Percentiles rank a stretch among this genome's conserved stretches.
These are phyloP conservation scores for Laguncularia racemosa DNA, from an alignment of 345 rosid species.

Conservation along the genomic window DNA sequence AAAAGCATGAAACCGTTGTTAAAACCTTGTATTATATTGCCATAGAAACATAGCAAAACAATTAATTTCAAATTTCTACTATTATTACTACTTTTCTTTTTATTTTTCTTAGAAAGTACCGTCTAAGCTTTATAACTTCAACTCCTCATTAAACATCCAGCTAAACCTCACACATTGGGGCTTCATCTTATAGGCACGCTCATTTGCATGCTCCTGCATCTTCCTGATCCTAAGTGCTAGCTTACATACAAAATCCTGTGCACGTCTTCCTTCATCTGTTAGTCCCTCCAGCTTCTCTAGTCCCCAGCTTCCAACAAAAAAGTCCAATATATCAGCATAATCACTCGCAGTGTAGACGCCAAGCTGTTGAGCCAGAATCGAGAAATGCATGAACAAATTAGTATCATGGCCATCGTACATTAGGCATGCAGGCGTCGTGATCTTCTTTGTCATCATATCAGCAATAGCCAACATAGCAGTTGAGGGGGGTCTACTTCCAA, in stretches of 20 bases:
- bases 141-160: constrained; percentile 56
- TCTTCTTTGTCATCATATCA: constrained; percentile 59
- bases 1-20: too few relatives aligned
- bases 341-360: constrained; percentile 64
- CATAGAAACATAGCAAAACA: too few relatives aligned
- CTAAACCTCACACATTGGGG: constrained; percentile 36
- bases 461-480: constrained; percentile 37
- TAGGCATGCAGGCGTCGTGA: constrained; percentile 69
- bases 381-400: constrained; percentile 46
- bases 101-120: too few relatives aligned
- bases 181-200: constrained; percentile 41
- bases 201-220: constrained; percentile 55
- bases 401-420: constrained; percentile 62
- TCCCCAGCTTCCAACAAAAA: constrained; percentile 50
- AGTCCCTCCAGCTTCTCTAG: constrained; percentile 55
- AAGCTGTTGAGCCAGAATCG: constrained; percentile 55
- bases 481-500: constrained; percentile 52
- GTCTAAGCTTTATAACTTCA: constrained; percentile 8
- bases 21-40: too few relatives aligned
- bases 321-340: constrained; percentile 65
- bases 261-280: constrained; percentile 45
- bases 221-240: constrained; percentile 49
- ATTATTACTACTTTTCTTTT: too few relatives aligned
- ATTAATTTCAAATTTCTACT: too few relatives aligned
- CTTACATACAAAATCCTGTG: constrained; percentile 49